phyloP scores from a whole-genome alignment of 345 rosid species.

The Sisymbrium altissimum region DNA sequence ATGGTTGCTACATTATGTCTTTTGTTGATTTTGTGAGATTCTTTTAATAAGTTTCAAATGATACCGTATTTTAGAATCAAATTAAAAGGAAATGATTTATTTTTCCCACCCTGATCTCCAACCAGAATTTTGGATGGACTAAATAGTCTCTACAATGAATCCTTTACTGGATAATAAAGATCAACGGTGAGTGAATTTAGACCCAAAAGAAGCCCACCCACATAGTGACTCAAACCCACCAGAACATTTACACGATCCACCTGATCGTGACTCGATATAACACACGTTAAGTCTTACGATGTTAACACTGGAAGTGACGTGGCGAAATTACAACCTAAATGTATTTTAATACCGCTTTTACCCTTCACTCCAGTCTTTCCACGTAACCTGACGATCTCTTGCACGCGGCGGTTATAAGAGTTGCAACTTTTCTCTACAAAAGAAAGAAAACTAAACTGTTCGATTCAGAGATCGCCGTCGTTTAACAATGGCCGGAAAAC shows the following conservation, averaged over 20 bases:
- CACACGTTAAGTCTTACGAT: not conserved
- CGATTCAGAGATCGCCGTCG: not conserved
- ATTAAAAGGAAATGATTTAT: too few species aligned
- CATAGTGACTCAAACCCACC: not conserved
- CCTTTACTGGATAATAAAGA: too few species aligned
- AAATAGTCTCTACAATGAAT: too few species aligned
- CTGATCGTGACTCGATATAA: not conserved
- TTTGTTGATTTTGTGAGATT: too few species aligned
- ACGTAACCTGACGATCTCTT: not conserved
- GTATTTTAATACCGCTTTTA: not conserved
- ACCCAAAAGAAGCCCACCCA: not conserved
- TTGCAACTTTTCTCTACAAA: not conserved
- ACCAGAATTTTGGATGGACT: too few species aligned
- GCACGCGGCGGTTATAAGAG: not conserved
- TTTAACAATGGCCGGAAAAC: constrained; percentile 37
- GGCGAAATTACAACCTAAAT: not conserved
- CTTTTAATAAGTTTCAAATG: too few species aligned
- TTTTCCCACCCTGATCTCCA: too few species aligned
- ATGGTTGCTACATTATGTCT: too few species aligned
- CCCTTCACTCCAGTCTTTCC: not conserved
- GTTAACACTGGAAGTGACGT: not conserved
- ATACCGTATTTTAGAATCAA: too few species aligned
- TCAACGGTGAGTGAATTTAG: too few species aligned
- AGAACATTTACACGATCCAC: not conserved
- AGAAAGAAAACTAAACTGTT: not conserved